These are phyloP conservation scores for Diplodia corticola DNA, from an alignment of 2,329 filamentous ascomycete species.

Conservation along the genomic window DNA sequence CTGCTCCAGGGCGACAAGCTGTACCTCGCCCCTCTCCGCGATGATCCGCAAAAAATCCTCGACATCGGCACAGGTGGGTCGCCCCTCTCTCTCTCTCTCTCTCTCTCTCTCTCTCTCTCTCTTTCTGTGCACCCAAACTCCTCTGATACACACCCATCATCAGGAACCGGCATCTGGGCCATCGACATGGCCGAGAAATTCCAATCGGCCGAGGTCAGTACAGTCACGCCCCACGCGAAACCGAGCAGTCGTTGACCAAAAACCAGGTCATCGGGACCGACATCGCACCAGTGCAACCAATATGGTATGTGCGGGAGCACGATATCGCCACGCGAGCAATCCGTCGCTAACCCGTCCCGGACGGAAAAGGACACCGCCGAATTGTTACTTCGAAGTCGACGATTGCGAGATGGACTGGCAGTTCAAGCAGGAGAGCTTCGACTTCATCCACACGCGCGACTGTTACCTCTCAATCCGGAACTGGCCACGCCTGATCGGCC, in stretches of 20 bases:
- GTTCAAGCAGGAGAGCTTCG: conserved; percentile 30
- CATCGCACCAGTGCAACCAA: conserved; percentile 33
- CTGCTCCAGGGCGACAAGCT: conserved; percentile 39
- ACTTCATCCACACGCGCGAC: conserved; percentile 44
- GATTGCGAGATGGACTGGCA: conserved; percentile 49
- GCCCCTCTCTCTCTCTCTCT: no score
- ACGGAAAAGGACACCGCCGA: conserved; percentile 45
- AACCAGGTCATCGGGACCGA: conserved; percentile 18
- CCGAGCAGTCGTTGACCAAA: not conserved
- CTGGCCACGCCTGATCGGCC: conserved; percentile 12
- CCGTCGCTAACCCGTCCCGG: not conserved
- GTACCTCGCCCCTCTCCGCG: conserved; percentile 35
- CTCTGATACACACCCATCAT: not conserved
- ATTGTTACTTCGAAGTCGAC: conserved; percentile 51
- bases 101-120: no score
- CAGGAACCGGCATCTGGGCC: conserved; percentile 24
- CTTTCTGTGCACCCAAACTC: no score
- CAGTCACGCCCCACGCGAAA: not conserved
- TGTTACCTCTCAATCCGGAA: conserved; percentile 18
- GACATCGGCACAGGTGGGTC: conserved; percentile 24
- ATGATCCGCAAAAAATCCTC: conserved; percentile 24
- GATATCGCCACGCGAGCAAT: no score
- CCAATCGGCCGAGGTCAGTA: conserved; percentile 18
- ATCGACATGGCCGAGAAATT: conserved; percentile 23
- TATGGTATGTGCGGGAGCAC: not conserved